Evolutionary conservation across 768 basidiomycete genomes (phyloP).

Genomic region (Tricholoma saponaceum): DNA sequence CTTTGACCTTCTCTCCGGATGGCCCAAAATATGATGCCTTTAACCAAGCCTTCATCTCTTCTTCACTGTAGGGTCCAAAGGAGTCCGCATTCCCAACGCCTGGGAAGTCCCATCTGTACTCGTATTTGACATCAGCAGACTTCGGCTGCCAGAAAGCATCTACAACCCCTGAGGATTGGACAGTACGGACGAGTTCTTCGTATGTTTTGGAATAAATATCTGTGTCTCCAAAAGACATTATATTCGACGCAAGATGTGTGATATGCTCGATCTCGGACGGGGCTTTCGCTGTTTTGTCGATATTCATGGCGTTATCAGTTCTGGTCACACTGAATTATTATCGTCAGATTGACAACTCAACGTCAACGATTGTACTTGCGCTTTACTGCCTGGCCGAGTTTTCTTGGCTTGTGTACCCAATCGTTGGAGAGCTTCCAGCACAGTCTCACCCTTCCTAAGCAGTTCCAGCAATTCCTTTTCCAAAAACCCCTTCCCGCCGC

Average conservation of each 20-base stretch:
- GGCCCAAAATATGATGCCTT: conserved; percentile 79
- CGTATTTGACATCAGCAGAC: conserved; percentile 70
- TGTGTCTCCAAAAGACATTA: conserved; percentile 82
- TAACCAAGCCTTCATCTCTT: conserved; percentile 79
- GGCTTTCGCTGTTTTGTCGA: conserved; percentile 40
- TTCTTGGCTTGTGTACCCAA: conserved; percentile 69
- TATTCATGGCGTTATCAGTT: conserved; percentile 37
- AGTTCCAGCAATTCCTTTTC: conserved; percentile 66
- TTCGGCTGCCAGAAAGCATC: conserved; percentile 69
- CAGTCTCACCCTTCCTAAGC: conserved; percentile 87
- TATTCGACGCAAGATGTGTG: conserved; percentile 82
- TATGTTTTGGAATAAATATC: conserved; percentile 87
- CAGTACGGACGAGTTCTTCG: conserved; percentile 75
- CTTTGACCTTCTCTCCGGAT: conserved; percentile 71
- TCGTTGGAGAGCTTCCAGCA: conserved; percentile 84
- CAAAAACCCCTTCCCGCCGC: conserved; percentile 59
- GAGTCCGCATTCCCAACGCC: conserved; percentile 40
- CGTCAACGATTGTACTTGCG: conserved; percentile 23
- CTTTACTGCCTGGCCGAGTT: conserved; percentile 29
- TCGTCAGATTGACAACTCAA: background rate
- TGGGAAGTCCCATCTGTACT: conserved; percentile 75
- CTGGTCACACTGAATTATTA: conserved; percentile 27
- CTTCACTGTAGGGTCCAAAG: conserved; percentile 80
- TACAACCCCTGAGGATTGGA: conserved; percentile 70
- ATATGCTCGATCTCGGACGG: conserved; percentile 68